Evolutionary conservation across 495 filamentous ascomycete genomes (phyloP).

Genomic region (Neurospora sp.): DNA sequence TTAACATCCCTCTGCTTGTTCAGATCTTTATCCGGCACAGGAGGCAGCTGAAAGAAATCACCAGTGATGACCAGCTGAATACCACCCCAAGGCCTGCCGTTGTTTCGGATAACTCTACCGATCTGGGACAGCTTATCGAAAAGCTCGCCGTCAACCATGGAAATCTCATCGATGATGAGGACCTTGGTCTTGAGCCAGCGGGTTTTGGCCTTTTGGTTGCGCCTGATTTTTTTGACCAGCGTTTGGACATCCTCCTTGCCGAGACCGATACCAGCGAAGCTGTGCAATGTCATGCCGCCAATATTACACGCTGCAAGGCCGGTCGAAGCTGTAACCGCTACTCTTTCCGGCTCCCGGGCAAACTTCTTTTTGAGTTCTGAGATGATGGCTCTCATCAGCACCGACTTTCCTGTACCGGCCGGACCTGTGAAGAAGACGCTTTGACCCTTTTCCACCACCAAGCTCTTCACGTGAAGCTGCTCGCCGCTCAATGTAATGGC

Average conservation of each 20-base stretch:
- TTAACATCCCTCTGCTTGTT: constrained; percentile 55
- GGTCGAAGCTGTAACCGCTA: constrained; percentile 92
- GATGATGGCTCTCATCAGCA: constrained; percentile 87
- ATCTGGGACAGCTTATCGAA: constrained; percentile 94
- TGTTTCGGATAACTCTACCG: constrained; percentile 70
- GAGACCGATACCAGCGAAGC: constrained; percentile 89
- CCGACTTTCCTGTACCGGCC: constrained; percentile 95
- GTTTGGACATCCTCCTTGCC: constrained; percentile 79
- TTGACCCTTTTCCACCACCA: constrained; percentile 64
- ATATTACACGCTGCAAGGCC: constrained; percentile 96
- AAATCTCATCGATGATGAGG: constrained; percentile 89
- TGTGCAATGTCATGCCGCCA: constrained; percentile 89
- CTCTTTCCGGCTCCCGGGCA: constrained; percentile 59
- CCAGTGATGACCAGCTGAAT: constrained; percentile 95
- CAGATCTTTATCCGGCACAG: constrained; percentile 60
- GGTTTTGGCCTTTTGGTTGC: constrained; percentile 74
- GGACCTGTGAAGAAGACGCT: constrained; percentile 98
- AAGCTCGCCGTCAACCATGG: constrained; percentile 95
- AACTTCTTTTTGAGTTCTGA: constrained; percentile 65
- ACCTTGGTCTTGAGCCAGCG: constrained; percentile 84
- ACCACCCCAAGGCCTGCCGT: constrained; percentile 86
- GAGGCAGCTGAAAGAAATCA: constrained; percentile 95
- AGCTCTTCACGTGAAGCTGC: constrained; percentile 69
- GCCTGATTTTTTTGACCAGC: constrained; percentile 84
- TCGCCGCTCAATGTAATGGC: constrained; percentile 72